Evolutionary conservation across 2,329 filamentous ascomycete genomes (phyloP).

Genomic region (Penicillium sp.): DNA sequence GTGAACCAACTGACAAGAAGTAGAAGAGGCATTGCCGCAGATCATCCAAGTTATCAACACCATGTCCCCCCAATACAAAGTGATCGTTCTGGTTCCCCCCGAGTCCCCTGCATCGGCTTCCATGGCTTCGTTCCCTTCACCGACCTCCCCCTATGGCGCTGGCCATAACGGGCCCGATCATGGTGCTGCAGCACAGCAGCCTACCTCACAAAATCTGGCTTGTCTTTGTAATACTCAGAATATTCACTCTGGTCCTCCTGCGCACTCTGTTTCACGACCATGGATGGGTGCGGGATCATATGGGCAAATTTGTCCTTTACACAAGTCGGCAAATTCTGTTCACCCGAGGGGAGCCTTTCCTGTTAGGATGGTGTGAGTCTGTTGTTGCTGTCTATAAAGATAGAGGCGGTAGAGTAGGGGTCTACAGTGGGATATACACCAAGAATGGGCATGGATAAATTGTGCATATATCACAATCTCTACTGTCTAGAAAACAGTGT

Average conservation of each 20-base stretch:
- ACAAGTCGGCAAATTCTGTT: background rate
- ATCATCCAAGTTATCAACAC: constrained; percentile 14
- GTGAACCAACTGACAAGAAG: background rate
- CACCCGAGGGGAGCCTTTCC: background rate
- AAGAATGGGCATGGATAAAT: background rate
- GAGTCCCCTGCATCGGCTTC: background rate
- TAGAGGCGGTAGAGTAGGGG: background rate
- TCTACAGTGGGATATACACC: background rate
- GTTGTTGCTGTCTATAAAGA: background rate
- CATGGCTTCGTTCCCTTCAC: background rate
- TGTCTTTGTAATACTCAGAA: constrained; percentile 7
- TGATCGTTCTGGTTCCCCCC: constrained; percentile 16
- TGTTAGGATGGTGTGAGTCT: constrained; percentile 2
- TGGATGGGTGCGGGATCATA: background rate
- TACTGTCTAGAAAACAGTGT: background rate
- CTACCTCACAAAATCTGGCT: background rate
- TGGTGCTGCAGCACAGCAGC: background rate
- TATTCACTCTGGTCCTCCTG: background rate
- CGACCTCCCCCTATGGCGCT: background rate
- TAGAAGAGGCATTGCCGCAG: constrained; percentile 16
- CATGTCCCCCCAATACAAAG: constrained; percentile 12
- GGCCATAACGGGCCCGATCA: background rate
- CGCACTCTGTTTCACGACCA: background rate
- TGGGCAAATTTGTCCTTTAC: constrained; percentile 2
- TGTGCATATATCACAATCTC: background rate